Evolutionary conservation across 2,329 filamentous ascomycete species (phyloP).

Genomic region (Colletotrichum sp.): DNA sequence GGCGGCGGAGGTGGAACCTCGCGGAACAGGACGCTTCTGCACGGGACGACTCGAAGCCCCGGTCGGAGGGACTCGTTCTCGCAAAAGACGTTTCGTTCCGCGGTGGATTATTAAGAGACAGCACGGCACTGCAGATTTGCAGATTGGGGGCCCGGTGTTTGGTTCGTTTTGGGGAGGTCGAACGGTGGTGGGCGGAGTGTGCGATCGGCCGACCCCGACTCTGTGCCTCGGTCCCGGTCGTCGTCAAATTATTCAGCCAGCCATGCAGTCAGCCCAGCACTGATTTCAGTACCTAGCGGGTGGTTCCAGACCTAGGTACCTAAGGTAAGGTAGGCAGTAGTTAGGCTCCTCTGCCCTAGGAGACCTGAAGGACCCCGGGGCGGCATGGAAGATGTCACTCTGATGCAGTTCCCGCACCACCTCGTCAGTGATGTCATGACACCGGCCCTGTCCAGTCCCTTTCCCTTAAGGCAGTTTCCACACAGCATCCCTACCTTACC

Average conservation of each 20-base stretch:
- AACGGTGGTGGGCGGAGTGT: background rate
- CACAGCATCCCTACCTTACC: background rate
- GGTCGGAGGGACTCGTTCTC: conserved; percentile 2
- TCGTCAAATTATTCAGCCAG: background rate
- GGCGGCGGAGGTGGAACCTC: background rate
- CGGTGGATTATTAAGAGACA: background rate
- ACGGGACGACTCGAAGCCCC: background rate
- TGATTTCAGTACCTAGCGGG: background rate
- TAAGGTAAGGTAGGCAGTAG: too few species aligned
- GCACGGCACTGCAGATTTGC: background rate
- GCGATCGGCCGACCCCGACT: conserved; percentile 7
- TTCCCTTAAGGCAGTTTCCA: background rate
- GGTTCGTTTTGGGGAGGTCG: background rate
- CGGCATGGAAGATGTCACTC: conserved; percentile 15
- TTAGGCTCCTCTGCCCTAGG: background rate
- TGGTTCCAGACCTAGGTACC: too few species aligned
- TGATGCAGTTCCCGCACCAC: conserved; percentile 13
- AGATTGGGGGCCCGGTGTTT: background rate
- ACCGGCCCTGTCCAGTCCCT: background rate
- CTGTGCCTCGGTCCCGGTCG: background rate
- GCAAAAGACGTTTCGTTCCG: background rate
- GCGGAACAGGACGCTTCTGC: background rate
- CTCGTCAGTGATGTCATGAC: conserved; percentile 15
- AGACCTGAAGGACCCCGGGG: background rate
- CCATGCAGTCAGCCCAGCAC: background rate